Percentiles rank a stretch among this genome's conserved stretches.
Evolutionary conservation across 2,329 filamentous ascomycete species (phyloP).

Genomic region (Cytospora leucostoma): DNA sequence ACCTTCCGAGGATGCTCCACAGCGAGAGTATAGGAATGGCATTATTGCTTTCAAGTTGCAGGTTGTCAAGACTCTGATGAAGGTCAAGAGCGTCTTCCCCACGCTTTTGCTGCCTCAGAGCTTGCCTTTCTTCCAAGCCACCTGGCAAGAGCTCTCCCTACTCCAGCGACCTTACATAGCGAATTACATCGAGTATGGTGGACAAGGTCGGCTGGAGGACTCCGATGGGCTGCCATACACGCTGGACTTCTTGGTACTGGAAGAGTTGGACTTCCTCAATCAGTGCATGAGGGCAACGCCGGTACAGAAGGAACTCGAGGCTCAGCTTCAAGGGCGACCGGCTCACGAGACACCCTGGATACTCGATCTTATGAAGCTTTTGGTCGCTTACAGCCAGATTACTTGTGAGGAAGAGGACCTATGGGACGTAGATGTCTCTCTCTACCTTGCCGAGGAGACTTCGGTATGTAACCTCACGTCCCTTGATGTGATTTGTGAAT

Average conservation of each 20-base stretch:
- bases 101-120: slow-evolving; percentile 81
- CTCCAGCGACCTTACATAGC: slow-evolving; percentile 74
- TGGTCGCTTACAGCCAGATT: slow-evolving; percentile 84
- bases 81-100: slow-evolving; percentile 82
- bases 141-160: slow-evolving; percentile 83
- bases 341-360: slow-evolving; percentile 76
- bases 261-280: slow-evolving; percentile 94
- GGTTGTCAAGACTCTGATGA: slow-evolving; percentile 90
- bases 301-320: slow-evolving; percentile 85
- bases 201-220: slow-evolving; percentile 86
- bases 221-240: slow-evolving; percentile 91
- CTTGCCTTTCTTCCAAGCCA: slow-evolving; percentile 77
- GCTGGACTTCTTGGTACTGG: slow-evolving; percentile 87
- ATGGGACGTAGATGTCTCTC: slow-evolving; percentile 95
- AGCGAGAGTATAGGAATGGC: slow-evolving; percentile 74
- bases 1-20: slow-evolving; percentile 52
- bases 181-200: slow-evolving; percentile 83
- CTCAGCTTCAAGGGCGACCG: slow-evolving; percentile 66
- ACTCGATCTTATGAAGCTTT: slow-evolving; percentile 81
- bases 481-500: not conserved
- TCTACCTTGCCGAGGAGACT: slow-evolving; percentile 93
- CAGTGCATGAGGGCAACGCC: slow-evolving; percentile 84
- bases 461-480: slow-evolving; percentile 49
- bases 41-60: slow-evolving; percentile 87
- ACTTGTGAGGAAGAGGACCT: slow-evolving; percentile 89